Evolutionary conservation across 352 stramenopile species (phyloP).

Genomic region (Poterioochromonas sp.): DNA sequence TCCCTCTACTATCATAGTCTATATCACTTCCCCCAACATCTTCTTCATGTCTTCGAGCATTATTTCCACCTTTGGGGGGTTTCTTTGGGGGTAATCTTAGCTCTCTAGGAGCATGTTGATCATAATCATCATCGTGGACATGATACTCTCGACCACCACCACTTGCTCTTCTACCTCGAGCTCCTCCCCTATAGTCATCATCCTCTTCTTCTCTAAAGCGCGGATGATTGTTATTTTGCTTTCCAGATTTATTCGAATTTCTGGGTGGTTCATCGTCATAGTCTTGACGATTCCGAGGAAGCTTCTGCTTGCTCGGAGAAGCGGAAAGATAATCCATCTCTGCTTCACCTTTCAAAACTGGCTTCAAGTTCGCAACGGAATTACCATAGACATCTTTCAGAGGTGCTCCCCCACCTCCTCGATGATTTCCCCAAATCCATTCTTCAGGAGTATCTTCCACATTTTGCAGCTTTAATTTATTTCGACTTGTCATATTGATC

Average conservation of each 20-base stretch:
- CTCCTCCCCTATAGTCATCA: background rate
- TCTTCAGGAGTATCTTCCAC: too few relatives aligned
- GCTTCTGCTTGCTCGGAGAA: background rate
- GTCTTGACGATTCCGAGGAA: background rate
- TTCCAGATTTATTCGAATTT: background rate
- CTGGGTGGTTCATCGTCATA: background rate
- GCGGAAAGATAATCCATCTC: background rate
- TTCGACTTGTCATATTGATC: too few relatives aligned
- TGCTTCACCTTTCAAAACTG: background rate
- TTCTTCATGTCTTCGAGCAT: too few relatives aligned
- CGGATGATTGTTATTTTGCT: background rate
- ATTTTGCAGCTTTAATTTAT: too few relatives aligned
- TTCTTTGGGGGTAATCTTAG: too few relatives aligned
- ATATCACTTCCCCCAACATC: too few relatives aligned
- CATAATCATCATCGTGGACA: too few relatives aligned
- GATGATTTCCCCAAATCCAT: constrained; percentile 27
- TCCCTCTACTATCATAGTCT: too few relatives aligned
- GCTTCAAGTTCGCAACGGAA: background rate
- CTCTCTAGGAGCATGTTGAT: too few relatives aligned
- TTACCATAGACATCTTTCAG: background rate
- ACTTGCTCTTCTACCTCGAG: background rate
- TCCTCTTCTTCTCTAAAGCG: background rate
- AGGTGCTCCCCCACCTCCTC: constrained; percentile 17
- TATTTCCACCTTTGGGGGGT: too few relatives aligned
- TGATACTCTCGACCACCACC: too few relatives aligned